These are phyloP conservation scores for Mercurialis annua DNA, from an alignment of 345 rosid species.

Conservation along the genomic window DNA sequence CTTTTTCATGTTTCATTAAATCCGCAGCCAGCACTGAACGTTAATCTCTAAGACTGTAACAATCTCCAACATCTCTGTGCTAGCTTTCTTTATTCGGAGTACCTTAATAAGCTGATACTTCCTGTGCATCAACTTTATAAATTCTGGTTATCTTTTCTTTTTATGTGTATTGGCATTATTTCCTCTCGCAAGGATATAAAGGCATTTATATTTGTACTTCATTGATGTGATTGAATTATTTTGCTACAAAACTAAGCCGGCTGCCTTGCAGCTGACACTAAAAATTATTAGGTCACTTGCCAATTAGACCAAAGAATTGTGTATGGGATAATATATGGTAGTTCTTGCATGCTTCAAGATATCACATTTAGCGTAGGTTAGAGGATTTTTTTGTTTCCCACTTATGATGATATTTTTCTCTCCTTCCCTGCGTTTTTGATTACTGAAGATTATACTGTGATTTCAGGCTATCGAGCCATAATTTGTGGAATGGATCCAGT, in stretches of 20 bases:
- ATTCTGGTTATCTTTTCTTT: neutral
- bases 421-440: neutral
- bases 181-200: neutral
- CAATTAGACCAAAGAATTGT: neutral
- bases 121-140: neutral
- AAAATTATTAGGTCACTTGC: neutral
- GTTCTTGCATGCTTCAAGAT: neutral
- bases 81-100: neutral
- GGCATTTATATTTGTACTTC: neutral
- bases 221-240: neutral
- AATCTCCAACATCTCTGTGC: neutral
- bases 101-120: neutral
- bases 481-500: slow-evolving; percentile 96
- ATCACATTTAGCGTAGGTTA: neutral
- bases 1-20: neutral
- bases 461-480: slow-evolving; percentile 75
- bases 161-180: neutral
- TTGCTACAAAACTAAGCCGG: neutral
- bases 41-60: neutral
- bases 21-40: neutral
- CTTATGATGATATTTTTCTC: neutral
- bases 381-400: neutral
- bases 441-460: slow-evolving; percentile 5
- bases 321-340: neutral
- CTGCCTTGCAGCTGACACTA: neutral